Evolutionary conservation across 352 stramenopile species (phyloP), one percentile per base, ranked within the genome.

Genomic region (Phytophthora pini): DNA sequence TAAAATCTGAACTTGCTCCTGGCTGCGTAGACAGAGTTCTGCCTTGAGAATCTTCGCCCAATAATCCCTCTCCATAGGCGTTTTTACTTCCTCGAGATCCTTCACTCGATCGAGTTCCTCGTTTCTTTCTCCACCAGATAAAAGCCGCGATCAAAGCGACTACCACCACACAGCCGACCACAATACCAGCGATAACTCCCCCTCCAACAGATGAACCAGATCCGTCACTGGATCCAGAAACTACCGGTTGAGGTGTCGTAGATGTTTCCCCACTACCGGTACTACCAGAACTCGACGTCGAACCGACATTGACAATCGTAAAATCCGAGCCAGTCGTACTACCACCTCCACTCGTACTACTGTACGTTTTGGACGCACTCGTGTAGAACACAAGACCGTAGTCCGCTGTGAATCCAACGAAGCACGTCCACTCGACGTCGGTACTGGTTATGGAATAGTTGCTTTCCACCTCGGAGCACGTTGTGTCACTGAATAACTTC

Each of bases 341-440:
- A 24, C 29, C 47, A 20, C 57, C 45, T 2, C 36, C 20, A 5
- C 53, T 54, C 54, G 32, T 51, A 31, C 60, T 68, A 44, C 31
- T 63, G 20, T 53, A 63, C 3, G 60, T 53, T 38, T 39, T 20
- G 4, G 60, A 68, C 1, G 27, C 44, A 12, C 41, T 62, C 5
- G 60, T 68, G 53, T 68, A 68, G 20, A 57, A 63, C 45, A 68
- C 60, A 7, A 68, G 34, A 22, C 60, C 60, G 29, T 68, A 63
- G 12, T 56, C 52, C 11, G 31, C 46, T 6, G 60, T 53, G 32
- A 48, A 68, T 12, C 62, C 62, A 8, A 65, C 62, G 13, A 55
- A 58, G 15, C 62, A 70, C 32, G 54, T 59, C 47, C 54, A 65
- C 55, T 53, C 9, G 12, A 70, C 62, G 12, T 70, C 47, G 0